Evolutionary conservation across 2,329 filamentous ascomycete species (phyloP).

Genomic region (Chaetothyriales sp.): DNA sequence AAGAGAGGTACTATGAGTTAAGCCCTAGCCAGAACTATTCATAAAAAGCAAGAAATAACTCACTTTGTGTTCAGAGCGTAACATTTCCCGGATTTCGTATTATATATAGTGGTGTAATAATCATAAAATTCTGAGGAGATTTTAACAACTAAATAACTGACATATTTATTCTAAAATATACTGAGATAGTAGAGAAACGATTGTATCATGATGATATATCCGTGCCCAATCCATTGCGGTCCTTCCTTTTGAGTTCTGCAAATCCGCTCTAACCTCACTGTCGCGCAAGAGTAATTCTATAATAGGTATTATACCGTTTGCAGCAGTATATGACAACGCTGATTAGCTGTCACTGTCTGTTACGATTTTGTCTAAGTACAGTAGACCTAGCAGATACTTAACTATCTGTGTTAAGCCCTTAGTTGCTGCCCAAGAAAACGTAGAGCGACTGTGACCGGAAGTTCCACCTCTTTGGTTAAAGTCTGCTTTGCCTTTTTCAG

Average conservation of each 20-base stretch:
- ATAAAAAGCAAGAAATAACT: no score
- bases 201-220: constrained; percentile 4
- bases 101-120: no score
- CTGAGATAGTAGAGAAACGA: constrained; percentile 2
- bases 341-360: constrained; percentile 3
- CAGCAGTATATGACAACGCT: constrained; percentile 6
- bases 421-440: constrained; percentile 5
- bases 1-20: no score
- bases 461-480: constrained; percentile 5
- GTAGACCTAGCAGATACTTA: constrained; percentile 3
- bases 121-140: background rate
- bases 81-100: no score
- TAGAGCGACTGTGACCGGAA: constrained; percentile 1
- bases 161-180: constrained; percentile 1
- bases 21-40: no score
- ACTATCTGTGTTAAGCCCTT: constrained; percentile 5
- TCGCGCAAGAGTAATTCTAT: constrained; percentile 5
- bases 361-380: constrained; percentile 4
- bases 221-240: constrained; percentile 6
- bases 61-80: no score
- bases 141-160: background rate
- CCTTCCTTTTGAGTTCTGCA: constrained; percentile 4
- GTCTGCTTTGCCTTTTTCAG: constrained; percentile 4
- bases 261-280: constrained; percentile 1
- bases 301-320: constrained; percentile 3